Evolutionary conservation across 345 rosid species (phyloP).

Genomic region (Brassica incana): DNA sequence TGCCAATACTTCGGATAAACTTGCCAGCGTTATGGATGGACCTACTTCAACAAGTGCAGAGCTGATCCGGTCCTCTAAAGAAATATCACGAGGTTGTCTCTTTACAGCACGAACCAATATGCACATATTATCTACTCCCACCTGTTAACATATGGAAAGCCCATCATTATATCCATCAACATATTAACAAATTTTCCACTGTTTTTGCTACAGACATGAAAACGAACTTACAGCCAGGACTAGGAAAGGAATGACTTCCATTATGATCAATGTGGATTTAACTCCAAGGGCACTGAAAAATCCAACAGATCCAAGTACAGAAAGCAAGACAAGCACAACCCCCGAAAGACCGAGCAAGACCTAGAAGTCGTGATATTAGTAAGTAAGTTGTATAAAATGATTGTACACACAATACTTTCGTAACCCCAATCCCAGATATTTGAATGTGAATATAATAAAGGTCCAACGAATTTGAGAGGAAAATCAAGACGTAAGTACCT

Average conservation of each 20-base stretch:
- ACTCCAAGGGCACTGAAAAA: slow-evolving; percentile 87
- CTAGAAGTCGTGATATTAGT: slow-evolving; percentile 43
- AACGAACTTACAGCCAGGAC: slow-evolving; percentile 87
- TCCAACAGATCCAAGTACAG: slow-evolving; percentile 96
- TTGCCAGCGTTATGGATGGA: slow-evolving; percentile 94
- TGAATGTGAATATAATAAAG: slow-evolving; percentile 17
- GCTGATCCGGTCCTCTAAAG: slow-evolving; percentile 83
- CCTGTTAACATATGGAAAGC: slow-evolving; percentile 46
- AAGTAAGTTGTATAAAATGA: slow-evolving; percentile 23
- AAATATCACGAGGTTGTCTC: slow-evolving; percentile 66
- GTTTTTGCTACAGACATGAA: slow-evolving; percentile 16
- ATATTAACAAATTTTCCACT: slow-evolving; percentile 13
- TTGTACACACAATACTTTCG: slow-evolving; percentile 14
- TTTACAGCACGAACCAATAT: slow-evolving; percentile 97
- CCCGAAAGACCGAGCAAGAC: slow-evolving; percentile 93
- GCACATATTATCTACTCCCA: slow-evolving; percentile 99
- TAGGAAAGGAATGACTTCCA: slow-evolving; percentile 99
- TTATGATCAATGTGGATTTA: slow-evolving; percentile 88
- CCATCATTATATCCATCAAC: slow-evolving; percentile 17
- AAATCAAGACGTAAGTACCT: slow-evolving; percentile 51
- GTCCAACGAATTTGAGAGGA: no score
- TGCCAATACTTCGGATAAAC: slow-evolving; percentile 92
- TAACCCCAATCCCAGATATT: slow-evolving; percentile 2
- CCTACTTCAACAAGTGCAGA: slow-evolving; percentile 97
- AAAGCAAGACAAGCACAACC: slow-evolving; percentile 90